Evolutionary conservation across 495 filamentous ascomycete species (phyloP), one percentile per base, ranked within the genome.

Genomic region (Penicillium parvum): DNA sequence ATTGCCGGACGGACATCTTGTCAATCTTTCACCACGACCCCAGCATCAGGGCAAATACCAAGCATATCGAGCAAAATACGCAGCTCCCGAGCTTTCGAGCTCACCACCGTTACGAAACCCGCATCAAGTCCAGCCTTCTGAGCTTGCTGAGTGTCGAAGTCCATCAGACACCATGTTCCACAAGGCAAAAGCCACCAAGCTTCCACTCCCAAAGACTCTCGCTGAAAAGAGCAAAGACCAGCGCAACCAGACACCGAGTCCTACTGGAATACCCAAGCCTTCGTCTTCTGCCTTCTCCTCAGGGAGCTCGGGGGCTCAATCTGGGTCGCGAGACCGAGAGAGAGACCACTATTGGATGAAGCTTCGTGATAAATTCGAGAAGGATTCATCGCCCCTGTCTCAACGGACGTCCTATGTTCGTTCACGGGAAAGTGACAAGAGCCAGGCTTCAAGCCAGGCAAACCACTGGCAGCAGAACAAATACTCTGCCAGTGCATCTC

Each of bases 331-430:
- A 14, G 53, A 63, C 7, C 58, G 57, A 9, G n/a, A n/a, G n/a
- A n/a, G n/a, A n/a, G 61, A 65, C 6, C 60, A 55, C 30, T 56
- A 59, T 30, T 63, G 60, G 63, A 53, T 35, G 6, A 71, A 58
- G 35, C 32, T 65, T 1, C 49, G 53, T 15, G 61, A 61, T 22
- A 64, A 38, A 35, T 53, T 56, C 19, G 57, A 66, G 3, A 65
- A 55, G 20, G 64, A 64, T 1, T 60, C 28, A 7, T 30, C 57
- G 1, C 61, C 56, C 1, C 20, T 53, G 1, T 39, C 53, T 5
- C 36, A 45, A n/a, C 21, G 48, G 27, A 28, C 32, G 5, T 44
- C 52, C 15, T 55, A 44, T 32, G 23, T 43, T 45, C 37, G 40
- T 52, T 35, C 49, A 50, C 57, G 42, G 19, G 58, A 56, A 1